Conservation (phyloP, 129 eudicot genomes). For the Escallonia rubra region DNA sequence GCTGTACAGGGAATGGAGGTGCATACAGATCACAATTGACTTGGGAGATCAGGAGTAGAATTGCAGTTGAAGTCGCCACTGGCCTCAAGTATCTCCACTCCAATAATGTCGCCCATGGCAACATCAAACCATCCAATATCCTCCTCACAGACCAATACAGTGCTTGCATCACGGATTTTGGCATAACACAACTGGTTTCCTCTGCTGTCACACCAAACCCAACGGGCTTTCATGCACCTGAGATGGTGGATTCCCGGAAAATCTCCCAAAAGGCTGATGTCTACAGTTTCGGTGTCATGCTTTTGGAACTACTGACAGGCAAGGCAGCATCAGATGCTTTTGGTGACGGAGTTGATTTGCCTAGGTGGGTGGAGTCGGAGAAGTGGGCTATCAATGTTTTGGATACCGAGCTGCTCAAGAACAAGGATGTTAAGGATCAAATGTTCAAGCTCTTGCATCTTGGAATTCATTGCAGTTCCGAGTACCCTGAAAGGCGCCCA, state of each 20-base stretch:
- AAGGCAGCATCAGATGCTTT: constrained; percentile 30
- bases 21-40: constrained; percentile 25
- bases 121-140: constrained; percentile 50
- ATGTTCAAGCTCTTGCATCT: constrained; percentile 40
- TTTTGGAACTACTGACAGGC: constrained; percentile 45
- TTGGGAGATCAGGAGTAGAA: constrained; percentile 41
- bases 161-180: constrained; percentile 37
- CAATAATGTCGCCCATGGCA: constrained; percentile 37
- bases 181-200: constrained; percentile 41
- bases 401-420: constrained; percentile 31
- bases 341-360: constrained; percentile 37
- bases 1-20: constrained; percentile 20
- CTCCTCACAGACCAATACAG: constrained; percentile 24
- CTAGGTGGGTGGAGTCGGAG: constrained; percentile 34
- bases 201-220: constrained; percentile 18
- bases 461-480: constrained; percentile 45
- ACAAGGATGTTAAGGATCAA: constrained; percentile 23
- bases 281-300: constrained; percentile 48
- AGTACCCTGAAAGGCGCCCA: constrained; percentile 31
- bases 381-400: constrained; percentile 28
- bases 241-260: constrained; percentile 30
- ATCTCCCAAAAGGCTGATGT: constrained; percentile 48
- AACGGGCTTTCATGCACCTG: constrained; percentile 51
- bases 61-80: constrained; percentile 41
- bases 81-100: constrained; percentile 50